Base-by-base conservation (phyloP, 257 asterid genomes). In the Jacaranda copaia region DNA sequence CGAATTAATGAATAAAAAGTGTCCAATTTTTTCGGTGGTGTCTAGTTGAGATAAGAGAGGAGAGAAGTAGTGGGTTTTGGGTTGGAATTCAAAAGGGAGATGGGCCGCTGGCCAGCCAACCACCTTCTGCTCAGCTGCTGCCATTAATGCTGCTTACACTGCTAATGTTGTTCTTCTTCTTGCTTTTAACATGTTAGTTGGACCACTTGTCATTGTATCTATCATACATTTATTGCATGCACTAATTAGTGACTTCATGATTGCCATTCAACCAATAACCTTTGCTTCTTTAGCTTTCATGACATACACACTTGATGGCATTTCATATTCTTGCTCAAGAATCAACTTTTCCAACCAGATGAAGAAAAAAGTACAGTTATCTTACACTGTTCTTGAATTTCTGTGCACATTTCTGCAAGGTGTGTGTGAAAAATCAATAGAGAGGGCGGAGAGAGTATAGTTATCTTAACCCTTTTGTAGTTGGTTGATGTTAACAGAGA, bases 81-180 rank as follows among this genome's bases (percentile, higher is more conserved):
- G 38, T 75, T 52, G 69, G 52, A 64, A 70, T 25, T 68, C 51
- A 45, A 42, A 39, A 39, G 13, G 35, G 69, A 59, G n/a, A 60
- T 65, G 61, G 75, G 70, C 45, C 48, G 46, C 6, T 10, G 59
- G 51, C 56, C 46, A 59, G 3, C 80, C 81, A 78, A 82, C 85
- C 48, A 62, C 72, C 68, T 43, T 35, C 70, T 32, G 9, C 82
- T 68, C 79, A 81, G 63, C 80, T 82, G 81, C 65, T 10, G 42
- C 79, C 62, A 63, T 84, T 42, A 84, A 81, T 84, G 87, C 76
- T 76, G 74, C 73, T 60, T 59, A 51, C 68, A 63, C n/a, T 57
- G 53, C 62, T 60, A 61, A 18, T 3, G 10, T 15, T 79, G 35
- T 65, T 68, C 62, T 75, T 8, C 66, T 74, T 40, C 77, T 25